phyloP scores from a whole-genome alignment of 2,329 filamentous ascomycete genomes.

The Xylaria sp. region DNA sequence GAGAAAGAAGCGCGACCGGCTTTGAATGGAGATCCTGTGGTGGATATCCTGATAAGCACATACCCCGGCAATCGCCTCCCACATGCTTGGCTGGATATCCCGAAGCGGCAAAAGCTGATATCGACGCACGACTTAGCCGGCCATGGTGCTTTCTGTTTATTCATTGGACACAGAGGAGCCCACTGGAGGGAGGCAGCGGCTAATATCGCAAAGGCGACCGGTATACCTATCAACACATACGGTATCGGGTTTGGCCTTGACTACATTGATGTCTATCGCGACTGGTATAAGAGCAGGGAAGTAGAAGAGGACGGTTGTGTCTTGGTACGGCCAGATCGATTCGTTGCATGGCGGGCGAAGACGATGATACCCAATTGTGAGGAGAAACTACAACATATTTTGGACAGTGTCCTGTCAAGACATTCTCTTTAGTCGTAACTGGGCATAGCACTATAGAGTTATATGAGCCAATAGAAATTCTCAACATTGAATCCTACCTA shows the following conservation, averaged over 20 bases:
- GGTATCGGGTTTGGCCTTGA: constrained; percentile 68
- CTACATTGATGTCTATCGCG: constrained; percentile 70
- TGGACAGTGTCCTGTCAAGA: constrained; percentile 38
- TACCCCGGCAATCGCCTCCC: constrained; percentile 70
- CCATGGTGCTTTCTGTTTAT: constrained; percentile 61
- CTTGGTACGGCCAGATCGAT: constrained; percentile 68
- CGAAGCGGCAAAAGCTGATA: constrained; percentile 56
- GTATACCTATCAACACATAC: constrained; percentile 60
- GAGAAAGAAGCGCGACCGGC: constrained; percentile 49
- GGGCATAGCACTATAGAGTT: background rate
- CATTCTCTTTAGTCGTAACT: constrained; percentile 13
- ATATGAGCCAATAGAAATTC: background rate
- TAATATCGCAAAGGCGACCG: constrained; percentile 52
- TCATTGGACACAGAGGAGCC: constrained; percentile 67
- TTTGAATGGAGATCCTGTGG: constrained; percentile 33
- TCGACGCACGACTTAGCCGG: constrained; percentile 72
- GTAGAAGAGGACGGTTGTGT: constrained; percentile 69
- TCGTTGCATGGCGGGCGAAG: constrained; percentile 63
- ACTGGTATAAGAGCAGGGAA: constrained; percentile 65
- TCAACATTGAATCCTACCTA: background rate
- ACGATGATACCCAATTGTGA: constrained; percentile 34
- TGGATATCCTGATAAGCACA: constrained; percentile 54
- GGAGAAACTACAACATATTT: constrained; percentile 40
- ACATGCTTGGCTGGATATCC: constrained; percentile 70
- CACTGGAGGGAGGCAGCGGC: constrained; percentile 63